These are phyloP conservation scores for Bombardia bombarda DNA, from an alignment of 495 filamentous ascomycete genomes.

Conservation along the genomic window DNA sequence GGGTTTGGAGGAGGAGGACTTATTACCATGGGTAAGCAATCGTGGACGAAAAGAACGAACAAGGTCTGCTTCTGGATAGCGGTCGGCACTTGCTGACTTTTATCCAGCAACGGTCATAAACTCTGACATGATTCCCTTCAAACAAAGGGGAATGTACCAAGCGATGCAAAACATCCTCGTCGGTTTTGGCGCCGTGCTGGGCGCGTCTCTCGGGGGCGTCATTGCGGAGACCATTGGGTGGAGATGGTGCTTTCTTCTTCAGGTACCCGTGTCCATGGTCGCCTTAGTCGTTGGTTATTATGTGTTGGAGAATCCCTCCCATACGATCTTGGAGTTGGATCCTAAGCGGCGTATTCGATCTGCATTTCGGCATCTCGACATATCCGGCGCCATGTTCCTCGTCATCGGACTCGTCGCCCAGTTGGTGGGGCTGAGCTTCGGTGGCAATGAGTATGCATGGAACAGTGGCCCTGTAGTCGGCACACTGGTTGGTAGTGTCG, in stretches of 20 bases:
- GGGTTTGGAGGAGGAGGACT: constrained; percentile 54
- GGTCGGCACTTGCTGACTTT: constrained; percentile 7
- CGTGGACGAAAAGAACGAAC: no score
- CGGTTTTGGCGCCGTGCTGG: constrained; percentile 45
- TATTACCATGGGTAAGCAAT: constrained; percentile 50
- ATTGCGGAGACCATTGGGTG: constrained; percentile 43
- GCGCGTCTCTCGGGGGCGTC: constrained; percentile 41
- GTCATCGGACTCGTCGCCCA: constrained; percentile 49
- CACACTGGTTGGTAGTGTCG: constrained; percentile 41
- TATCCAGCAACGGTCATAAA: constrained; percentile 54
- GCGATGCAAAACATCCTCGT: constrained; percentile 54
- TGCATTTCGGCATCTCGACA: constrained; percentile 48
- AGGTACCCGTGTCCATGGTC: constrained; percentile 45
- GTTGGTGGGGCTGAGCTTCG: constrained; percentile 50
- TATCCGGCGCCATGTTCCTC: constrained; percentile 45
- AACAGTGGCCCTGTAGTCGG: constrained; percentile 41
- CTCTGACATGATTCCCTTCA: constrained; percentile 58
- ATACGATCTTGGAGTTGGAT: constrained; percentile 8
- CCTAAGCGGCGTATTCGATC: constrained; percentile 20
- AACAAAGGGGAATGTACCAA: constrained; percentile 55
- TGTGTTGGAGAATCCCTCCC: constrained; percentile 38
- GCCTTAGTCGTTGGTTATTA: constrained; percentile 48
- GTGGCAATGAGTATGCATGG: constrained; percentile 57
- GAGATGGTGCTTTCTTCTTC: constrained; percentile 43
- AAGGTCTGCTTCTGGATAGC: no score